Percentiles rank a stretch among this genome's conserved stretches.
Conservation (phyloP, 108 stramenopile genomes). For the Stephanodiscus minutulus region DNA sequence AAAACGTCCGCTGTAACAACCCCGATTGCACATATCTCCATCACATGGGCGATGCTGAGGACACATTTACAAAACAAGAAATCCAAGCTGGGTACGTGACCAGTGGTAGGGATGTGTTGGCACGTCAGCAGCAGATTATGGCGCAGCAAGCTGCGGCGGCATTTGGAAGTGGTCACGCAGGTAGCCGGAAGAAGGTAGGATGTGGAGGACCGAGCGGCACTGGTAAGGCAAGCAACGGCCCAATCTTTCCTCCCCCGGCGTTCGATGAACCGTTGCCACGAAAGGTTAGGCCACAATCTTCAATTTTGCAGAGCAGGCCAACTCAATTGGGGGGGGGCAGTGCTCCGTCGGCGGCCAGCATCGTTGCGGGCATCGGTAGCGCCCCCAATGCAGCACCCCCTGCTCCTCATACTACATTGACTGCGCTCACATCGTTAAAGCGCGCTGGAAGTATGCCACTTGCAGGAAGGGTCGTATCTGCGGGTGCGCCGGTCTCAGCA, state of each 20-base stretch:
- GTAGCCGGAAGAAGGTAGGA: slow-evolving; percentile 64
- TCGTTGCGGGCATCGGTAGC: slow-evolving; percentile 70
- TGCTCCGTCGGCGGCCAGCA: slow-evolving; percentile 66
- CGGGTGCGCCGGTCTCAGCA: not conserved
- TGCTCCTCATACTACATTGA: slow-evolving; percentile 73
- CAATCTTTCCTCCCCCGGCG: slow-evolving; percentile 84
- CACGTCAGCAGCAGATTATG: slow-evolving; percentile 85
- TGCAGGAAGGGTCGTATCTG: slow-evolving; percentile 2
- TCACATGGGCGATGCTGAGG: slow-evolving; percentile 94
- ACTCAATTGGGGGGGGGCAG: slow-evolving; percentile 11
- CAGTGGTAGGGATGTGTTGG: slow-evolving; percentile 83
- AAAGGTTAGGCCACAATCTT: slow-evolving; percentile 33
- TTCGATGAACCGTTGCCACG: slow-evolving; percentile 80
- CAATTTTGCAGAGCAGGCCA: slow-evolving; percentile 18
- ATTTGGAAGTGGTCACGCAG: slow-evolving; percentile 51
- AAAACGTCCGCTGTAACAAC: slow-evolving; percentile 95
- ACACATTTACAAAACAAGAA: slow-evolving; percentile 92
- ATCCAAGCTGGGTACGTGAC: slow-evolving; percentile 94
- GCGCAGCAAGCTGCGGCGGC: slow-evolving; percentile 64
- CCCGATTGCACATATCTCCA: slow-evolving; percentile 98
- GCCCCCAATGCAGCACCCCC: slow-evolving; percentile 30
- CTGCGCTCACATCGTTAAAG: slow-evolving; percentile 80
- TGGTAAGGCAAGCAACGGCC: slow-evolving; percentile 65
- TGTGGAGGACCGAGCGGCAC: slow-evolving; percentile 88
- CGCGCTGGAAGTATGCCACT: slow-evolving; percentile 38